Base-by-base conservation (phyloP, 257 asterid genomes). In the Echites panduratus region DNA sequence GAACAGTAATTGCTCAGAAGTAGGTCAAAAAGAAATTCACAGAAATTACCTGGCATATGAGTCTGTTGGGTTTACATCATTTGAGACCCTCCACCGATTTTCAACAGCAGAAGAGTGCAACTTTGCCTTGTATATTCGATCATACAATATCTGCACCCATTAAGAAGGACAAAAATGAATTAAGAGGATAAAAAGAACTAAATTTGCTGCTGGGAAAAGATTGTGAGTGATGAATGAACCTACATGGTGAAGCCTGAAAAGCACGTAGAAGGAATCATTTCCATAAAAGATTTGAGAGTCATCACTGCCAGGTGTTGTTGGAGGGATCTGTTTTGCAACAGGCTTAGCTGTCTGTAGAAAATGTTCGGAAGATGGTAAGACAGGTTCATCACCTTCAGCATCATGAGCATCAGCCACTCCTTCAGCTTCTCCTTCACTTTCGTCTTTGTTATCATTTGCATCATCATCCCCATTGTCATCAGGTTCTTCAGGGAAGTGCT, bases 201-300 rank as follows among this genome's bases (percentile, higher is more conserved):
- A 58, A 50, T 24, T 32, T 35, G 49, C 47, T 68, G 72, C 72
- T 69, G 53, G 41, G 47, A 65, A 49, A 8, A 45, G 11, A 19
- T 45, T 48, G n/a, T 44, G 4, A 49, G 73, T 49, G 12, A 52
- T 61, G 41, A 72, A 40, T 61, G 67, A 52, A 62, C 73, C 80
- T 77, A 91, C 98, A 82, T 89, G 89, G 84, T 94, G 97, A 80
- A 91, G 96, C 89, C 95, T 85, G 79, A 89, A 88, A 71, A 94
- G 88, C 77, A 88, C 79, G 82, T 94, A 94, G 85, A 91, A 85
- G 63, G 97, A 86, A 80, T 89, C 91, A 47, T 86, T 94, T 79
- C 97, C 99, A 64, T 89, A 94, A 77, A 91, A 89, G 70, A 91
- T 77, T 63, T 68, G 79, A 62, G 82, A 78, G 54, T 75, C 80